Evolutionary conservation across 2,329 filamentous ascomycete genomes (phyloP).

Genomic region (Penicillium glabrum): DNA sequence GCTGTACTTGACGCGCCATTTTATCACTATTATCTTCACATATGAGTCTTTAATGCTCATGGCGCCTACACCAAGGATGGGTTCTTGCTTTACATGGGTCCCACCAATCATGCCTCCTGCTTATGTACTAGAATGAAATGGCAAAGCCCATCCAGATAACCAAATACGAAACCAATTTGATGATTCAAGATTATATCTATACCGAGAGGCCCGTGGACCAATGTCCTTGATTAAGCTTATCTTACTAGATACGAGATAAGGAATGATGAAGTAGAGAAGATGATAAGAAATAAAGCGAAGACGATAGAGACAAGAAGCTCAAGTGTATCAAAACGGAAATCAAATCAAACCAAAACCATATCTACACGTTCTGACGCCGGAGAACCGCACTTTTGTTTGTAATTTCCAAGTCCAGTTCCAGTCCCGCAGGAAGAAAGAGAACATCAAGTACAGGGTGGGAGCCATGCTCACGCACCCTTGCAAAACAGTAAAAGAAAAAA

Average conservation of each 20-base stretch:
- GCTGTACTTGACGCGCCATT: not conserved
- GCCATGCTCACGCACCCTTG: not conserved
- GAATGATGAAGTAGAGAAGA: not conserved
- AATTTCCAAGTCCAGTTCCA: constrained; percentile 18
- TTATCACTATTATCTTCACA: constrained; percentile 5
- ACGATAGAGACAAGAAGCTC: constrained; percentile 7
- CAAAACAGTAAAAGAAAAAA: not conserved
- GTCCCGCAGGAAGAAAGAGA: constrained; percentile 13
- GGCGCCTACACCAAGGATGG: constrained; percentile 27
- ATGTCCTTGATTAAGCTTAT: not conserved
- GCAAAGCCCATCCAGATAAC: constrained; percentile 2
- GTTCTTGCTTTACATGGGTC: constrained; percentile 9
- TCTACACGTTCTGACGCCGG: constrained; percentile 25
- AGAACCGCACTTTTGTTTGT: constrained; percentile 26
- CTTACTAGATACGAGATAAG: not conserved
- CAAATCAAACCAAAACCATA: constrained; percentile 26
- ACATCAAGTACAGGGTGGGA: not conserved
- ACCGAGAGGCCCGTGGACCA: not conserved
- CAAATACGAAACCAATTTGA: constrained; percentile 3
- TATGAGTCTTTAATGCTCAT: constrained; percentile 11
- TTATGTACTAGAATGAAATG: constrained; percentile 28
- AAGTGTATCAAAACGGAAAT: constrained; percentile 12
- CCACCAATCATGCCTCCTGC: constrained; percentile 1
- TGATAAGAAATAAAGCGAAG: not conserved
- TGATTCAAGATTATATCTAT: not conserved